A percentile compares a stretch with the other conserved stretches of the same genome.
Conservation (phyloP, 805 yeast genomes). For the Phaffomyces thermotolerans region DNA sequence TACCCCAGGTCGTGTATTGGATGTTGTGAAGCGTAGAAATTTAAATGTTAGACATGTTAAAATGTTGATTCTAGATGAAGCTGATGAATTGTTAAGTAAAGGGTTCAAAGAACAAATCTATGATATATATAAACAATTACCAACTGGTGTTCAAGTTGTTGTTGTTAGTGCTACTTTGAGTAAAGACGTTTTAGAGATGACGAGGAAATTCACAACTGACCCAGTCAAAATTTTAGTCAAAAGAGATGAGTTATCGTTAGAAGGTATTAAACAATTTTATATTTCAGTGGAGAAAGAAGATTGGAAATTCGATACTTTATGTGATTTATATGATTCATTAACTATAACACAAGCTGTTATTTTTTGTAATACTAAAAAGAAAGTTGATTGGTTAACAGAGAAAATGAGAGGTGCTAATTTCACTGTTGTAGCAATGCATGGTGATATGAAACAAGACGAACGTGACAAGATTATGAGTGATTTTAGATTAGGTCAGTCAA, state of each 20-base stretch:
- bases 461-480: conserved; percentile 94
- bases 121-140: conserved; percentile 80
- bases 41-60: conserved; percentile 70
- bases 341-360: conserved; percentile 97
- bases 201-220: conserved; percentile 84
- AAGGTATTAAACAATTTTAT: conserved; percentile 90
- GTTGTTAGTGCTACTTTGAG: conserved; percentile 94
- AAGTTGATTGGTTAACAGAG: conserved; percentile 85
- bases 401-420: conserved; percentile 75
- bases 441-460: conserved; percentile 93
- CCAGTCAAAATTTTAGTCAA: conserved; percentile 93
- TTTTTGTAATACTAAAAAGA: conserved; percentile 93
- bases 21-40: conserved; percentile 80
- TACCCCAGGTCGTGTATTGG: conserved; percentile 93
- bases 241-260: conserved; percentile 87
- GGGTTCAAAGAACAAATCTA: conserved; percentile 96
- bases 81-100: conserved; percentile 87
- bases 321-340: conserved; percentile 91
- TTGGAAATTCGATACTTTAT: conserved; percentile 89
- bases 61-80: conserved; percentile 91
- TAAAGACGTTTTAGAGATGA: conserved; percentile 83
- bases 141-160: conserved; percentile 85
- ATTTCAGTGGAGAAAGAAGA: conserved; percentile 88
- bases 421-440: conserved; percentile 94
- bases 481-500: conserved; percentile 87